Evolutionary conservation across 495 filamentous ascomycete species (phyloP).

Genomic region (Xanthoparmelia taractica): DNA sequence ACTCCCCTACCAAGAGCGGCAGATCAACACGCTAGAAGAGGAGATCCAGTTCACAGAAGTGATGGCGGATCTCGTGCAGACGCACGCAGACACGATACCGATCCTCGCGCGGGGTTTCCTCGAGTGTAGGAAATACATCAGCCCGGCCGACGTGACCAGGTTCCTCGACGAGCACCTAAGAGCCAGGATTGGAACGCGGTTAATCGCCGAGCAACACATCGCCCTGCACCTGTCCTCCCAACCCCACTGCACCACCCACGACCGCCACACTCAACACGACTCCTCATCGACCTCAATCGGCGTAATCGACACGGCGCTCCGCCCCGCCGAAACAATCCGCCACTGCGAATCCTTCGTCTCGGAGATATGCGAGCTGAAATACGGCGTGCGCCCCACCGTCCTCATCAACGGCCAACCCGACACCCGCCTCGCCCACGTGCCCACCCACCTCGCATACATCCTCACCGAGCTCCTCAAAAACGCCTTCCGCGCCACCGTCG

Average conservation of each 20-base stretch:
- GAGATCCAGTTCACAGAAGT: slow-evolving; percentile 86
- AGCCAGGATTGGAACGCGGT: slow-evolving; percentile 83
- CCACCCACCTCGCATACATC: slow-evolving; percentile 95
- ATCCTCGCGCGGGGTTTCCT: slow-evolving; percentile 86
- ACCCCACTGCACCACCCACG: slow-evolving; percentile 50
- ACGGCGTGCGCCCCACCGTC: slow-evolving; percentile 77
- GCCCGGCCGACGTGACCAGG: slow-evolving; percentile 65
- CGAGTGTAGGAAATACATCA: slow-evolving; percentile 84
- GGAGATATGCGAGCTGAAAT: slow-evolving; percentile 93
- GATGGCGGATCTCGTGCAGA: slow-evolving; percentile 86
- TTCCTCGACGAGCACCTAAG: slow-evolving; percentile 94
- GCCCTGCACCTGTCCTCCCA: slow-evolving; percentile 80
- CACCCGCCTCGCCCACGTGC: slow-evolving; percentile 80
- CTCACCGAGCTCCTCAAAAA: slow-evolving; percentile 95
- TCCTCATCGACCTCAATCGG: slow-evolving; percentile 71
- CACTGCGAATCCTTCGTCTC: slow-evolving; percentile 81
- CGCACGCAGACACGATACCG: slow-evolving; percentile 88
- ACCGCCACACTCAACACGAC: slow-evolving; percentile 36
- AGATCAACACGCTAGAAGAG: slow-evolving; percentile 77
- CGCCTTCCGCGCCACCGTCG: slow-evolving; percentile 85
- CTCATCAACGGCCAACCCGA: slow-evolving; percentile 74
- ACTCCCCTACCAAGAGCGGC: slow-evolving; percentile 67
- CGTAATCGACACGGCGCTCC: slow-evolving; percentile 90
- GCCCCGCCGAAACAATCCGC: slow-evolving; percentile 70
- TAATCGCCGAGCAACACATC: slow-evolving; percentile 96